Conservation (phyloP, 805 yeast genomes). For the Huiozyma naganishii region DNA sequence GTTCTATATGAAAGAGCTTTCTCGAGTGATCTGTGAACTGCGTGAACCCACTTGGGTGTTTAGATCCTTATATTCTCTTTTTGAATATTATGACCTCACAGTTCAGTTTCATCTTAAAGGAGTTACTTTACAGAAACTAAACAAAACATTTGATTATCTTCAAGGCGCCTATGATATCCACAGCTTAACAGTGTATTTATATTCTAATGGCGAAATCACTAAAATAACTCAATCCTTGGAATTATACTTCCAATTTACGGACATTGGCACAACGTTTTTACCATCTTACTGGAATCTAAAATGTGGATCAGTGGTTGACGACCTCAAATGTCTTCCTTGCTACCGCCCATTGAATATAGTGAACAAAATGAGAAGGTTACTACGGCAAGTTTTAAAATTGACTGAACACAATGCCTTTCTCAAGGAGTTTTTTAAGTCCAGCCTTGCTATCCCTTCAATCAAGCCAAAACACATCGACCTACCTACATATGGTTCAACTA, state of each 20-base stretch:
- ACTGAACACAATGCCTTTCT: slow-evolving; percentile 38
- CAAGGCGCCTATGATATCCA: slow-evolving; percentile 20
- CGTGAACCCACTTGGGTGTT: slow-evolving; percentile 21
- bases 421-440: slow-evolving; percentile 40
- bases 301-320: slow-evolving; percentile 11
- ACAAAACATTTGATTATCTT: slow-evolving; percentile 16
- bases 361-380: slow-evolving; percentile 24
- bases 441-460: slow-evolving; percentile 32
- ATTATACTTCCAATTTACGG: slow-evolving; percentile 11
- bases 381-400: slow-evolving; percentile 23
- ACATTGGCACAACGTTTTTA: slow-evolving; percentile 6
- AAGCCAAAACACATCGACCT: not conserved
- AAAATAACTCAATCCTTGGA: slow-evolving; percentile 13
- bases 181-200: slow-evolving; percentile 13
- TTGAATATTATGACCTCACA: slow-evolving; percentile 15
- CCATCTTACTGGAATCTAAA: slow-evolving; percentile 16
- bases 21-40: slow-evolving; percentile 27
- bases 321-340: slow-evolving; percentile 7
- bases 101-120: slow-evolving; percentile 8
- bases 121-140: slow-evolving; percentile 8
- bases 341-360: slow-evolving; percentile 19
- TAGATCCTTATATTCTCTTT: slow-evolving; percentile 10
- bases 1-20: slow-evolving; percentile 42
- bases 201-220: slow-evolving; percentile 13
- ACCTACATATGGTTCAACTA: not conserved